Conservation (phyloP, 805 yeast species). For the Nakazawaea sp. region DNA sequence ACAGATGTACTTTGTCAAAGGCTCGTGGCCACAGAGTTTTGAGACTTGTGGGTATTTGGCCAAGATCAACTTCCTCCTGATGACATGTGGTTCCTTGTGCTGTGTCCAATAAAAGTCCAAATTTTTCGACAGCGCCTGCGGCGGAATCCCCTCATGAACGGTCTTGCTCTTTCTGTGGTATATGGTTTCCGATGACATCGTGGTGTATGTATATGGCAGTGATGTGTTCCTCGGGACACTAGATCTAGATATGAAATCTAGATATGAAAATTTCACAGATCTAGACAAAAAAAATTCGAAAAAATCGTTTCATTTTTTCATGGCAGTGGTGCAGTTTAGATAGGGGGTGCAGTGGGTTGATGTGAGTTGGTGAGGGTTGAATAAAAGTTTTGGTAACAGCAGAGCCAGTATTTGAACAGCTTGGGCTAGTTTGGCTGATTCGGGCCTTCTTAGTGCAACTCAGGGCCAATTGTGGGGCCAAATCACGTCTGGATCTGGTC, state of each 20-base stretch:
- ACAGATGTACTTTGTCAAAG: constrained; percentile 74
- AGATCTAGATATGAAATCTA: background rate
- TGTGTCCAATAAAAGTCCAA: constrained; percentile 78
- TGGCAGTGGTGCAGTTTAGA: too few relatives aligned
- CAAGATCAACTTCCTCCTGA: constrained; percentile 66
- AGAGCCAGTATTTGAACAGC: too few relatives aligned
- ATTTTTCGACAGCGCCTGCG: constrained; percentile 3
- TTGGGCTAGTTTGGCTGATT: too few relatives aligned
- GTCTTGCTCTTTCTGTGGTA: constrained; percentile 7
- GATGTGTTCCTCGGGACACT: too few relatives aligned
- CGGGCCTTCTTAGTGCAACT: too few relatives aligned
- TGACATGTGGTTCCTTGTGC: constrained; percentile 73
- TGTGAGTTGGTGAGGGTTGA: too few relatives aligned
- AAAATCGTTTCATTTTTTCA: background rate
- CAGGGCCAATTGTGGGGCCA: too few relatives aligned
- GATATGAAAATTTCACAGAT: background rate
- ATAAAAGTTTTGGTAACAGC: too few relatives aligned
- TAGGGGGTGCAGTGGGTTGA: background rate
- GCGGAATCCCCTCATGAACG: constrained; percentile 11
- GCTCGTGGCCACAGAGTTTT: constrained; percentile 80
- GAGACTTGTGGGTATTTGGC: constrained; percentile 73
- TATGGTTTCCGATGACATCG: constrained; percentile 4
- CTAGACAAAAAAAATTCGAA: constrained; percentile 1
- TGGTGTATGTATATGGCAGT: too few relatives aligned
- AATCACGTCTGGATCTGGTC: too few relatives aligned